Evolutionary conservation across 2,329 filamentous ascomycete genomes (phyloP).

Genomic region (Ophiostoma piceae): DNA sequence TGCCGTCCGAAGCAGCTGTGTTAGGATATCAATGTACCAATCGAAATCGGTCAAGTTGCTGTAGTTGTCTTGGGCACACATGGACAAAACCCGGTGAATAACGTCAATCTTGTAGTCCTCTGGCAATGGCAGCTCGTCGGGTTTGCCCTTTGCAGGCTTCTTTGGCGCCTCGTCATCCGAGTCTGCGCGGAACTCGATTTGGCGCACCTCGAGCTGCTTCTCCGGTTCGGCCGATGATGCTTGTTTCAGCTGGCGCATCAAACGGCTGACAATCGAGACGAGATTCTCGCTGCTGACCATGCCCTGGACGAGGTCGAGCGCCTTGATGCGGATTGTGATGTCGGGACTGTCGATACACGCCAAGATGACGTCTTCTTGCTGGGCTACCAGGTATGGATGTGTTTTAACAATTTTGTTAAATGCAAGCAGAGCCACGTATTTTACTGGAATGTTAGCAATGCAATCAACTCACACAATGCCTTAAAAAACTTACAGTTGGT

Average conservation of each 20-base stretch:
- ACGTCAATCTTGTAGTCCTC: conserved; percentile 82
- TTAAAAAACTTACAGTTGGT: conserved; percentile 65
- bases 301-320: conserved; percentile 82
- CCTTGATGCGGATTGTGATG: conserved; percentile 90
- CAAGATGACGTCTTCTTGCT: conserved; percentile 94
- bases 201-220: conserved; percentile 40
- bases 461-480: neutral
- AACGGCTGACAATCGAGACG: conserved; percentile 72
- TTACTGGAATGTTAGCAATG: conserved; percentile 53
- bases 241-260: conserved; percentile 79
- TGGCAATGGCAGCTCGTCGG: conserved; percentile 59
- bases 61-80: conserved; percentile 89
- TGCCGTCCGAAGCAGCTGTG: conserved; percentile 72
- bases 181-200: conserved; percentile 42
- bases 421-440: conserved; percentile 92
- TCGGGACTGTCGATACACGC: conserved; percentile 94
- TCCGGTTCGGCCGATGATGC: conserved; percentile 48
- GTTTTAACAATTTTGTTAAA: conserved; percentile 92
- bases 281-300: conserved; percentile 91
- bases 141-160: conserved; percentile 34
- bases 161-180: conserved; percentile 46
- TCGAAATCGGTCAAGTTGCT: conserved; percentile 83
- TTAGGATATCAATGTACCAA: conserved; percentile 90
- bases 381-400: conserved; percentile 79
- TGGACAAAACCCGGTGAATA: conserved; percentile 73